Conservation (phyloP, 2,329 filamentous ascomycete species). For the Microdochium trichocladiopsis region DNA sequence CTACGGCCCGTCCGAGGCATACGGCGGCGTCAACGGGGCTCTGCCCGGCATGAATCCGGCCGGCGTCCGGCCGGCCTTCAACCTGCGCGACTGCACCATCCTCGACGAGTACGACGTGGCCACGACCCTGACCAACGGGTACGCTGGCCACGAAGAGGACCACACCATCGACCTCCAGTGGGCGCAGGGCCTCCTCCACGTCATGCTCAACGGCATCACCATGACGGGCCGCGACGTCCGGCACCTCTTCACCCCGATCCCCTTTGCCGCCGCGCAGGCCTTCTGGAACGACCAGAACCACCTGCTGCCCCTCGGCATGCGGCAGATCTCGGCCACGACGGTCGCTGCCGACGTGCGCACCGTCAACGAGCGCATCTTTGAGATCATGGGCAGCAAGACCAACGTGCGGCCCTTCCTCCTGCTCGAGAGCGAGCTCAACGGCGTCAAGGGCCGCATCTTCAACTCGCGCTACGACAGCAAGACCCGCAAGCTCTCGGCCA, state of each 20-base stretch:
- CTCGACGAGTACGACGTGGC: neutral
- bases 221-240: neutral
- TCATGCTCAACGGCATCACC: neutral
- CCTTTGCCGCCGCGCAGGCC: neutral
- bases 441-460: neutral
- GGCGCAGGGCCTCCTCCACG: neutral
- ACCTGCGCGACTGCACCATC: neutral
- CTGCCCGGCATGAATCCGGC: too few species aligned
- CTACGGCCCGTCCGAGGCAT: too few species aligned
- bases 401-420: neutral
- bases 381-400: neutral
- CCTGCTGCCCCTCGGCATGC: neutral
- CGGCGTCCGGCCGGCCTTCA: too few species aligned
- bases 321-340: neutral
- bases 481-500: neutral
- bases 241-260: neutral
- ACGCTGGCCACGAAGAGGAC: neutral
- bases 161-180: neutral
- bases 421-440: neutral
- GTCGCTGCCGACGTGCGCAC: neutral
- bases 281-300: neutral
- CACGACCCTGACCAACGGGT: neutral
- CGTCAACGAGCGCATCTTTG: neutral
- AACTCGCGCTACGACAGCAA: neutral
- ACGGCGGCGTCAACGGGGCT: too few species aligned